A percentile compares a stretch with the other conserved stretches of the same genome.
phyloP scores from a whole-genome alignment of 2,329 filamentous ascomycete species.

The Colletotrichum spaethianum region DNA sequence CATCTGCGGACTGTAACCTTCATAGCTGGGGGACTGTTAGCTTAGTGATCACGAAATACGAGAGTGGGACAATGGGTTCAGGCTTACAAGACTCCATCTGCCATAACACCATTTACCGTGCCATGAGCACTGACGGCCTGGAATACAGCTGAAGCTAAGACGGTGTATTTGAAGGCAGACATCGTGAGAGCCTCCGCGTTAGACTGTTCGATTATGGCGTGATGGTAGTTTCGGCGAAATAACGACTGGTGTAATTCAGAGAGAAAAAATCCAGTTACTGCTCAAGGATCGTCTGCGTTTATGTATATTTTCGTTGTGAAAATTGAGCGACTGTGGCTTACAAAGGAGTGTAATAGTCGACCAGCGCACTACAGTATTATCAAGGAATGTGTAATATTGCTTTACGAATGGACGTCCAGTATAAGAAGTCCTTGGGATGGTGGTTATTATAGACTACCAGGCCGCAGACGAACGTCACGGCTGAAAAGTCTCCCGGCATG shows the following conservation, averaged over 20 bases:
- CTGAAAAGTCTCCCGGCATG: constrained; percentile 9
- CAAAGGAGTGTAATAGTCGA: constrained; percentile 30
- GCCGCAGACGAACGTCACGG: not conserved
- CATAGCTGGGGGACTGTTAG: constrained; percentile 14
- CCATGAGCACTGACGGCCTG: constrained; percentile 25
- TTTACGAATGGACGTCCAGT: not conserved
- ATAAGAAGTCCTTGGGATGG: not conserved
- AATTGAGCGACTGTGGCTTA: not conserved
- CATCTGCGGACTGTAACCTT: constrained; percentile 39
- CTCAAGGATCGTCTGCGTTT: constrained; percentile 11
- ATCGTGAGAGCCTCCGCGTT: not conserved
- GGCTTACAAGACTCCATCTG: constrained; percentile 38
- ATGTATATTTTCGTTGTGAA: constrained; percentile 1
- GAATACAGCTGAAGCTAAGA: constrained; percentile 26
- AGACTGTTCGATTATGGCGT: not conserved
- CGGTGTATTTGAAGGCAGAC: constrained; percentile 24
- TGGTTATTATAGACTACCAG: constrained; percentile 8
- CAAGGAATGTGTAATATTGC: constrained; percentile 18
- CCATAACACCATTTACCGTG: constrained; percentile 34
- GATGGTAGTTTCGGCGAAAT: not conserved
- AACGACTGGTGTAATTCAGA: not conserved
- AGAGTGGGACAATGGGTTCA: not conserved
- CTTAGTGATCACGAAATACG: constrained; percentile 6
- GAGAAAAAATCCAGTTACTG: not conserved
- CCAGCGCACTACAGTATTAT: constrained; percentile 31